A percentile compares a stretch with the other conserved stretches of the same genome.
These are phyloP conservation scores for Uronychia setigera DNA, from an alignment of 73 alveolate genomes.

Conservation along the genomic window DNA sequence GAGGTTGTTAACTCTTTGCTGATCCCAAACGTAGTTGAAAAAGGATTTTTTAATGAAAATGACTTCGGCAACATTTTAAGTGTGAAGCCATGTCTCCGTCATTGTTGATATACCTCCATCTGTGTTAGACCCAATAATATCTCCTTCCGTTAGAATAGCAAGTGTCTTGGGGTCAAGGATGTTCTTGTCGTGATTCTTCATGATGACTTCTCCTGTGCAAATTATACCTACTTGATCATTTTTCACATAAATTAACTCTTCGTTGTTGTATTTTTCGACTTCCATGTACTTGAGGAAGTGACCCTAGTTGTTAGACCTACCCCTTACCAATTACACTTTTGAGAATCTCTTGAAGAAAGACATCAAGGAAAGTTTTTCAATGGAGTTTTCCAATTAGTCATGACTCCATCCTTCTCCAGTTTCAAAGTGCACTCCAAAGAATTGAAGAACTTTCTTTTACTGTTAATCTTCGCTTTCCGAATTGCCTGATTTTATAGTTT, in stretches of 20 bases:
- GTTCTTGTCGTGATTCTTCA: slow-evolving; percentile 49
- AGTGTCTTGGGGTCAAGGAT: slow-evolving; percentile 45
- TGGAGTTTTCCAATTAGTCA: slow-evolving; percentile 20
- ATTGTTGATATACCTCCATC: slow-evolving; percentile 56
- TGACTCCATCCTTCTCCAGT: slow-evolving; percentile 34
- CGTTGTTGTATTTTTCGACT: slow-evolving; percentile 7
- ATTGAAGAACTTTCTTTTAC: slow-evolving; percentile 4
- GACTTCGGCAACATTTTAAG: slow-evolving; percentile 39
- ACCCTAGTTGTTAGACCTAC: neutral
- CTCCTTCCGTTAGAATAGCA: slow-evolving; percentile 45
- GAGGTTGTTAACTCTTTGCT: slow-evolving; percentile 23
- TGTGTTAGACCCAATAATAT: slow-evolving; percentile 45
- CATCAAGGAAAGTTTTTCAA: slow-evolving; percentile 4
- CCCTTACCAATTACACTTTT: slow-evolving; percentile 15
- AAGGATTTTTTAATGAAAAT: slow-evolving; percentile 11
- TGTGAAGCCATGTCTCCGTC: slow-evolving; percentile 48
- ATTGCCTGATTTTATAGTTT: slow-evolving; percentile 35
- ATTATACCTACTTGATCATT: slow-evolving; percentile 27
- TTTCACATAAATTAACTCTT: slow-evolving; percentile 24
- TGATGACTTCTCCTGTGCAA: slow-evolving; percentile 36
- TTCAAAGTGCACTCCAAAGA: neutral
- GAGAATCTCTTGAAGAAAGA: slow-evolving; percentile 45
- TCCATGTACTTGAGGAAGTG: slow-evolving; percentile 28
- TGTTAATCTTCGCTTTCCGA: neutral
- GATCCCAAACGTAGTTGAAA: slow-evolving; percentile 48